A percentile compares a stretch with the other conserved stretches of the same genome.
These are phyloP conservation scores for Gloeophyllum trabeum DNA, from an alignment of 768 basidiomycete genomes.

Conservation along the genomic window DNA sequence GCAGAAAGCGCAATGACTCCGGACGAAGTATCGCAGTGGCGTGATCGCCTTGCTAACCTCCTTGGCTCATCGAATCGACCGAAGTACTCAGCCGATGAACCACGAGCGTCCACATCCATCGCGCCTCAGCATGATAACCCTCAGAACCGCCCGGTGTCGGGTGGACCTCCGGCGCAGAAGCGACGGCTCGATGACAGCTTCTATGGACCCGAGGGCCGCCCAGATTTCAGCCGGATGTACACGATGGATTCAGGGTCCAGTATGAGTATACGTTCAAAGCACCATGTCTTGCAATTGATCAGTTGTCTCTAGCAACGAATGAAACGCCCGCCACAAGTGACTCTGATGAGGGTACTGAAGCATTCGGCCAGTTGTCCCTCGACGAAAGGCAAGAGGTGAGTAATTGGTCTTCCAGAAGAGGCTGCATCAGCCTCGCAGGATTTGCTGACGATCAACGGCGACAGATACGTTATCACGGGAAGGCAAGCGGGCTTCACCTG, in stretches of 20 bases:
- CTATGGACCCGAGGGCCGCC: constrained; percentile 13
- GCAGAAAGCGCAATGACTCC: constrained; percentile 51
- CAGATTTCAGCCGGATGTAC: constrained; percentile 53
- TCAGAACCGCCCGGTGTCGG: too few species aligned
- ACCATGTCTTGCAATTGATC: background rate
- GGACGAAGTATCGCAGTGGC: constrained; percentile 70
- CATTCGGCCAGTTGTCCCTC: constrained; percentile 62
- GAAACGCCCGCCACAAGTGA: too few species aligned
- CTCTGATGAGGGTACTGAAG: constrained; percentile 26
- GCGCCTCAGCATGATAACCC: too few species aligned
- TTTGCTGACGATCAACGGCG: background rate
- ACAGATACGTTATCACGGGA: constrained; percentile 79
- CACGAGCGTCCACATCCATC: too few species aligned
- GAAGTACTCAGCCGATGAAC: too few species aligned
- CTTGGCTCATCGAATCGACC: constrained; percentile 35
- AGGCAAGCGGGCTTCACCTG: constrained; percentile 65
- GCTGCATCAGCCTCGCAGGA: background rate
- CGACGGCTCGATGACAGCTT: constrained; percentile 28
- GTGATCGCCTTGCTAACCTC: constrained; percentile 54
- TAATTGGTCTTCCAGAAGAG: background rate
- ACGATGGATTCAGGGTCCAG: constrained; percentile 29
- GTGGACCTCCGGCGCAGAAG: constrained; percentile 29
- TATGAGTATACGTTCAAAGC: constrained; percentile 6
- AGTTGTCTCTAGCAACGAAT: too few species aligned
- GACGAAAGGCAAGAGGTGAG: constrained; percentile 69